These are phyloP conservation scores for Gyromitra esculenta DNA, from an alignment of 2,329 filamentous ascomycete species.

Conservation along the genomic window DNA sequence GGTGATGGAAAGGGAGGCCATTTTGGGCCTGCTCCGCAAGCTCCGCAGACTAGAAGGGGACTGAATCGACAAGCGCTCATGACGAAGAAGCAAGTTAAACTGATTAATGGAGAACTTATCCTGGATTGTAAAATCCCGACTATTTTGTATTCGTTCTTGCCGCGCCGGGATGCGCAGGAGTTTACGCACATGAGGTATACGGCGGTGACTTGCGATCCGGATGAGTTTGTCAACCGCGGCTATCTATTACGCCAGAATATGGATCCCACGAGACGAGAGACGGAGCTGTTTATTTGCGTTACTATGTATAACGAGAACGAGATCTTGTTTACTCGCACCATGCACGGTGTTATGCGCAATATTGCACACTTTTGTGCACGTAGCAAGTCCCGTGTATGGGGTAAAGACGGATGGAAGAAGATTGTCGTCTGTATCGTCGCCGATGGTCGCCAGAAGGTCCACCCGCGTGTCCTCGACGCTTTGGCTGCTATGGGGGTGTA, in stretches of 20 bases:
- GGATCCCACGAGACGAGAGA: slow-evolving; percentile 82
- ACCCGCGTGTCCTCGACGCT: slow-evolving; percentile 91
- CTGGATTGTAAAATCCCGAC: slow-evolving; percentile 99
- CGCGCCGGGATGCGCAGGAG: slow-evolving; percentile 88
- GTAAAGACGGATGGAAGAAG: slow-evolving; percentile 97
- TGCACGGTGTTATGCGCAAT: slow-evolving; percentile 99
- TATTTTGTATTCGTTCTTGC: slow-evolving; percentile 95
- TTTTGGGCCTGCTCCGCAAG: slow-evolving; percentile 87
- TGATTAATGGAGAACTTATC: slow-evolving; percentile 97
- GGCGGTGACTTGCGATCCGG: slow-evolving; percentile 96
- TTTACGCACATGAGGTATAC: slow-evolving; percentile 99
- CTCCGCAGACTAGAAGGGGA: slow-evolving; percentile 86
- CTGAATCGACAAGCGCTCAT: slow-evolving; percentile 82
- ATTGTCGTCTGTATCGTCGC: slow-evolving; percentile 98
- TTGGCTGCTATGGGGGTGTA: slow-evolving; percentile 97
- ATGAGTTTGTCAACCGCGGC: slow-evolving; percentile 86
- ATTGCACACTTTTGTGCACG: slow-evolving; percentile 95
- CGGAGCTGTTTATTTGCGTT: slow-evolving; percentile 93
- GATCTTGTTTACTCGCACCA: slow-evolving; percentile 93
- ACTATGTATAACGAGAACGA: slow-evolving; percentile 99
- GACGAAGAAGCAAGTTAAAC: slow-evolving; percentile 89
- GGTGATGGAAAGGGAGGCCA: slow-evolving; percentile 67
- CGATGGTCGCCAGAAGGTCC: slow-evolving; percentile 91
- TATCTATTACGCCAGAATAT: slow-evolving; percentile 95
- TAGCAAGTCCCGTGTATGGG: slow-evolving; percentile 93